Base-by-base conservation (phyloP, 768 basidiomycete species). In the Paxillus involutus region DNA sequence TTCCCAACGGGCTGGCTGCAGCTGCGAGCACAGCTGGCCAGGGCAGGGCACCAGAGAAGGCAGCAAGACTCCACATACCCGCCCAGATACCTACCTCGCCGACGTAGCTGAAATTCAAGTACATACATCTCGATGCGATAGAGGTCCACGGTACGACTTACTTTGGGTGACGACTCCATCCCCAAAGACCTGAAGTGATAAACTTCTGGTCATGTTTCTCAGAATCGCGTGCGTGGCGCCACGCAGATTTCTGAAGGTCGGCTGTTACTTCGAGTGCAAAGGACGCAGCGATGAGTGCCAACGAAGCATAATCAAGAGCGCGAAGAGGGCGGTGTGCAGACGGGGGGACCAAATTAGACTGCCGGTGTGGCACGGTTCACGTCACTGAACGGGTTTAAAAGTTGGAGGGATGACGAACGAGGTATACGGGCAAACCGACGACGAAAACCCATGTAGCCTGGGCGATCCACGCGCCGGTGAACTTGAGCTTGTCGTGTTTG, bases 171-270 rank as follows among this genome's bases (percentile, higher is more conserved):
- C 89, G 71, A 59, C 81, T 84, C 43, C 81, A 65, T 19, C 77
- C 71, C 88, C 88, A 93, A 16, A 89, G 68, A 2, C 89, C 89
- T 29, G 72, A 73, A 8, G 78, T 79, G 52, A 90, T 85, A 63
- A 91, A 89, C 60, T 80, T 77, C 58, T 90, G 83, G 44, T 86
- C 78, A 62, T 91, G 88, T 55, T 83, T 69, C 65, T 87, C 86
- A 16, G 73, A 73, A 16, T 85, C 73, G 62, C 83, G 86, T 1
- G 74, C 78, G 30, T 65, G 67, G 39, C 85, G 73, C 89, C 88
- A 89, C 1, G 70, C 66, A 3, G 77, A 67, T 66, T 91, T 91
- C 69, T 90, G 85, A 40, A 67, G 57, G 67, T 89, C 88, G 1
- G 86, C 85, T 37, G 80, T 62, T 11, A 82, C 76, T 64, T 90